Percentiles rank a stretch among this genome's conserved stretches.
These are phyloP conservation scores for Xylariaceae sp. DNA, from an alignment of 2,329 filamentous ascomycete species.

Conservation along the genomic window DNA sequence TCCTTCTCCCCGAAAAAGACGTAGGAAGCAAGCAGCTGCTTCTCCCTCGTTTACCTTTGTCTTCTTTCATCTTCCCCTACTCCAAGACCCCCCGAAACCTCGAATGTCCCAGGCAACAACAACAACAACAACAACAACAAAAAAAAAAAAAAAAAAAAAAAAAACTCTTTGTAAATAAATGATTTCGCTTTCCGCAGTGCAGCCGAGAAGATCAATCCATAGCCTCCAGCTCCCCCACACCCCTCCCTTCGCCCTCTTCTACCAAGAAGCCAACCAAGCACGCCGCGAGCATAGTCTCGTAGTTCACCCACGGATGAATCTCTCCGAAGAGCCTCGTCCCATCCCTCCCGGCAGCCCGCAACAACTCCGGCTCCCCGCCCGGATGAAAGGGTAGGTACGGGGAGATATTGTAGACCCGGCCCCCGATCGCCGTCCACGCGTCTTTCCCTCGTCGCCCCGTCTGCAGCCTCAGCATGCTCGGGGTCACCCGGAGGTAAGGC, in stretches of 20 bases:
- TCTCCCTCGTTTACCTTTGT: too few species aligned
- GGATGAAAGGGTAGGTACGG: conserved; percentile 90
- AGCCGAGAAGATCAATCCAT: conserved; percentile 46
- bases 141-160: too few species aligned
- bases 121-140: too few species aligned
- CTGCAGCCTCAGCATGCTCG: conserved; percentile 68
- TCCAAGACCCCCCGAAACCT: too few species aligned
- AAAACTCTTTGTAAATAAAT: too few species aligned
- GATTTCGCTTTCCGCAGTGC: neutral
- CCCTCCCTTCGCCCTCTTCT: conserved; percentile 42
- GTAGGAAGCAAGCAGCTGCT: too few species aligned
- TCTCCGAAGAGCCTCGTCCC: conserved; percentile 60
- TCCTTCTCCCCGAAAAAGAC: too few species aligned
- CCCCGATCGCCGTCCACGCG: conserved; percentile 85
- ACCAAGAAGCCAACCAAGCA: conserved; percentile 61
- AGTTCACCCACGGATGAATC: conserved; percentile 67
- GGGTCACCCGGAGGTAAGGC: conserved; percentile 68
- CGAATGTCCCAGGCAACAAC: too few species aligned
- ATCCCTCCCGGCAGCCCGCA: conserved; percentile 57
- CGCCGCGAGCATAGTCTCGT: conserved; percentile 60
- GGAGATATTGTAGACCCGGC: conserved; percentile 89
- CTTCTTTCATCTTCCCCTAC: too few species aligned
- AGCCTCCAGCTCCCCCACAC: conserved; percentile 44
- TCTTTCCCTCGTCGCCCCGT: conserved; percentile 80
- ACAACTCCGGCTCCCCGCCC: conserved; percentile 70